Percentiles rank a stretch among this genome's conserved stretches.
Conservation (phyloP, 352 stramenopile genomes). For the Phytophthora citricola region DNA sequence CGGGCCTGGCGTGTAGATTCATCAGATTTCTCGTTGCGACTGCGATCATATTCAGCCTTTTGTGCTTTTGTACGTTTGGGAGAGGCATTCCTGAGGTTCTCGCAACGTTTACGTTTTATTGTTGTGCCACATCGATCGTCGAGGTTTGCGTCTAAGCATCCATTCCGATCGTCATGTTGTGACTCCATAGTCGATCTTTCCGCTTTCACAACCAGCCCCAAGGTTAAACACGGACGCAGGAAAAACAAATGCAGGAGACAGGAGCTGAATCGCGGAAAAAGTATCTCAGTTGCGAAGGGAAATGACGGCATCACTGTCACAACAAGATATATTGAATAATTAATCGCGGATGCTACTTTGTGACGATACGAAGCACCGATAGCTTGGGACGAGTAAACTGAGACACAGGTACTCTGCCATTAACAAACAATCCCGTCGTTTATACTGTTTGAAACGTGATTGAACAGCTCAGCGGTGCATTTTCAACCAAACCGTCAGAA, state of each 20-base stretch:
- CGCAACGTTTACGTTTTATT: not conserved
- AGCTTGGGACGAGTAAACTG: not conserved
- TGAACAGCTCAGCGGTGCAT: no score
- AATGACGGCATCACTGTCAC: no score
- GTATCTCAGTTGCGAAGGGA: no score
- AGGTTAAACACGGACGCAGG: no score
- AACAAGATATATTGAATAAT: not conserved
- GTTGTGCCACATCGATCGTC: not conserved
- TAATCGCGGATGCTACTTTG: not conserved
- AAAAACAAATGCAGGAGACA: no score
- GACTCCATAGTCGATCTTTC: no score
- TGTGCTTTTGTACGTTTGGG: not conserved
- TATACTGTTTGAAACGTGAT: no score
- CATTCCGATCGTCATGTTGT: not conserved
- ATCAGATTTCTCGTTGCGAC: not conserved
- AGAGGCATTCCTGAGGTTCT: not conserved
- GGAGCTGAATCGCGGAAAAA: no score
- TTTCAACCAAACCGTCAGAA: not conserved
- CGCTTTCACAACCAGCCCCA: no score
- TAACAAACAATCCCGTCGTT: no score
- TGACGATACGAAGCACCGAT: not conserved
- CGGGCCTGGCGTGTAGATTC: not conserved
- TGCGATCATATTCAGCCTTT: not conserved
- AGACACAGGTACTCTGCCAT: not conserved
- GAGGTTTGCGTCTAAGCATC: not conserved